Evolutionary conservation across 2,329 filamentous ascomycete genomes (phyloP), one percentile per base, ranked within the genome.

Genomic region (Cyphellophora europaea): DNA sequence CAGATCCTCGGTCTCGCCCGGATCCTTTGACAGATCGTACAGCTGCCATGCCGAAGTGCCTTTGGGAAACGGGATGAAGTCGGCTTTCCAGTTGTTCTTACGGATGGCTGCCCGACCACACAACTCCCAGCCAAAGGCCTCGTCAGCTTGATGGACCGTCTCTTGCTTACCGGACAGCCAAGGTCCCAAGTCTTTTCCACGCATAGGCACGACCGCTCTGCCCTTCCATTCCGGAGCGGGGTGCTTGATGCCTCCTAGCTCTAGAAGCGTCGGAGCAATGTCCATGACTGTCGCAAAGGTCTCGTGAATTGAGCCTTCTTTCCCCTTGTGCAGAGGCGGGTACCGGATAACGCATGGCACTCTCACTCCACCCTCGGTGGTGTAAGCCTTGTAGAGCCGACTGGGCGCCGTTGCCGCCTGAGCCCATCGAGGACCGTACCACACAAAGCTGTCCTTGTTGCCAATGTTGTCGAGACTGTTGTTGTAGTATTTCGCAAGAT

Each of bases 1-100:
- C 17, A 70, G 44, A 45, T 71, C 65, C 32, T 65, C 52, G 1
- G 65, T 56, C 50, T 77, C 69, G 3, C 70, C 70, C 0, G 66
- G 66, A 41, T 77, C 72, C 1, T 55, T 53, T 5, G 49, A 52
- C 2, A 76, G 55, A 45, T 75, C 65, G 47, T 73, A 76, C 25
- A 77, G 53, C 53, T 76, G 67, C 71, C 72, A 77, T 16, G 62
- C 62, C 47, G 72, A 71, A 0, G 63, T 62, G 0, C 69, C 70
- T 44, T 70, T 72, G 13, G 66, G 71, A 37, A 66, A 69, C 2
- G 69, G 71, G 32, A 75, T 70, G 48, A 69, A 74, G 28, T 72
- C 64, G 4, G 71, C 71, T 50, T 75, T 76, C 63, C 66, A 77
- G 45, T 71, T 62, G 5, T 66, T 70, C 35, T 66, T 68, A 28